These are phyloP conservation scores for Neophaeococcomyces mojaviensis DNA, from an alignment of 2,329 filamentous ascomycete genomes.

Conservation along the genomic window DNA sequence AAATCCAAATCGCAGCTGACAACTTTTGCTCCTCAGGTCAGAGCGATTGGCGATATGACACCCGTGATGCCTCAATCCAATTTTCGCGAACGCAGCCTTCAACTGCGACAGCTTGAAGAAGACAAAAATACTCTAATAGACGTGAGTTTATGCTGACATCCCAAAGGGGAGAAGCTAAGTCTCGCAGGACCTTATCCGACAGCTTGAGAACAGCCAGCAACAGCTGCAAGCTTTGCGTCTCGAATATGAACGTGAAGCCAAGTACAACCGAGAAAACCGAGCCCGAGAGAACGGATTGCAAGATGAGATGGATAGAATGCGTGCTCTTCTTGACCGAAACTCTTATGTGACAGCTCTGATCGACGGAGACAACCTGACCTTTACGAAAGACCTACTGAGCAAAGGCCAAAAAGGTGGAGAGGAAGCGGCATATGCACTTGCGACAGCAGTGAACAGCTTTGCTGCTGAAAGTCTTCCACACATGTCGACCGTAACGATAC, in stretches of 20 bases:
- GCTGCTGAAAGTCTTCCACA: constrained; percentile 34
- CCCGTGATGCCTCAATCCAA: constrained; percentile 5
- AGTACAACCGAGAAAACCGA: constrained; percentile 42
- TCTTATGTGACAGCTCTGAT: constrained; percentile 48
- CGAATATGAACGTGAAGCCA: constrained; percentile 41
- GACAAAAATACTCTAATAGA: constrained; percentile 43
- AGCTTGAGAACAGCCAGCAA: constrained; percentile 37
- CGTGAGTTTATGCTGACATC: constrained; percentile 25
- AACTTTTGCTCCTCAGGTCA: constrained; percentile 5
- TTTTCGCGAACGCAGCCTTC: constrained; percentile 35
- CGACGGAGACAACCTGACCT: constrained; percentile 51
- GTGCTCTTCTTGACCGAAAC: constrained; percentile 39
- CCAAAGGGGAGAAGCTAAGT: constrained; percentile 8
- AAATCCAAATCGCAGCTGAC: background rate
- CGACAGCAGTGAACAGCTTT: constrained; percentile 36
- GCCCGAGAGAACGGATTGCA: constrained; percentile 41
- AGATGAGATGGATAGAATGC: constrained; percentile 22
- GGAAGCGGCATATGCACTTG: constrained; percentile 45
- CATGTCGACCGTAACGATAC: constrained; percentile 41
- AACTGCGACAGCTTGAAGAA: constrained; percentile 37
- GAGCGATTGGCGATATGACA: constrained; percentile 16
- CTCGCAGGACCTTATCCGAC: constrained; percentile 40
- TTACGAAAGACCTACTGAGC: constrained; percentile 43
- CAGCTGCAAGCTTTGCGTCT: constrained; percentile 26
- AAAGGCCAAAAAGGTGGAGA: constrained; percentile 47